Evolutionary conservation across 2,329 filamentous ascomycete genomes (phyloP).

Genomic region (Venturiaceae sp.): DNA sequence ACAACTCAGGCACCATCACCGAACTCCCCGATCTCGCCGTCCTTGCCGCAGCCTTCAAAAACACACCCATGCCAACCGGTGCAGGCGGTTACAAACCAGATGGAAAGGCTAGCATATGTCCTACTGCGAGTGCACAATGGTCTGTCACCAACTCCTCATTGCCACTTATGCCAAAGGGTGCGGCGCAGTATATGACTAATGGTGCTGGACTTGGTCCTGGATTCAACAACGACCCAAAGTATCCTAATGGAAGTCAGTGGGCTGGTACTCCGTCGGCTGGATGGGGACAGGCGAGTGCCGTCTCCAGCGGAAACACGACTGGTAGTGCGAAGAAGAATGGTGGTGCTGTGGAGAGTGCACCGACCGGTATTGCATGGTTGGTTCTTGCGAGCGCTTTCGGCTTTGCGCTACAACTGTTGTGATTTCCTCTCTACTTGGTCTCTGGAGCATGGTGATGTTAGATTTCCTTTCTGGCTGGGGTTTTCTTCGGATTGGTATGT

Average conservation of each 20-base stretch:
- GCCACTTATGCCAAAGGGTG: constrained; percentile 46
- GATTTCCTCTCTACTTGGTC: no score
- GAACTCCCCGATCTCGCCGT: constrained; percentile 54
- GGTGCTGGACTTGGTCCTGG: constrained; percentile 49
- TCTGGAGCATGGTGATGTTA: no score
- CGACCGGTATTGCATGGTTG: background rate
- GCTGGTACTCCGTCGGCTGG: constrained; percentile 30
- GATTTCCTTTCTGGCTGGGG: no score
- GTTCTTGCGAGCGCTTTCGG: background rate
- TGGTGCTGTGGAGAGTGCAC: background rate
- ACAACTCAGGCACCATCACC: constrained; percentile 36
- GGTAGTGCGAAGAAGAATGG: background rate
- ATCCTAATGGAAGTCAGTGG: constrained; percentile 40
- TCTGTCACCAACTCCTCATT: constrained; percentile 41
- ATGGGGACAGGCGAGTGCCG: background rate
- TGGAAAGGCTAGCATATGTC: constrained; percentile 44
- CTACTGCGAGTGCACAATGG: constrained; percentile 43
- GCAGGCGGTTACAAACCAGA: constrained; percentile 50
- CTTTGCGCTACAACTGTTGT: background rate
- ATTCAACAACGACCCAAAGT: constrained; percentile 33
- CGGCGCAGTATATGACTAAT: constrained; percentile 45
- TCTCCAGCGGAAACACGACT: background rate
- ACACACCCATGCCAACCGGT: constrained; percentile 41
- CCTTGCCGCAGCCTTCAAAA: constrained; percentile 40
- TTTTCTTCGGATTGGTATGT: no score